Conservation (phyloP, 257 asterid genomes). For the Capsicum baccatum region DNA sequence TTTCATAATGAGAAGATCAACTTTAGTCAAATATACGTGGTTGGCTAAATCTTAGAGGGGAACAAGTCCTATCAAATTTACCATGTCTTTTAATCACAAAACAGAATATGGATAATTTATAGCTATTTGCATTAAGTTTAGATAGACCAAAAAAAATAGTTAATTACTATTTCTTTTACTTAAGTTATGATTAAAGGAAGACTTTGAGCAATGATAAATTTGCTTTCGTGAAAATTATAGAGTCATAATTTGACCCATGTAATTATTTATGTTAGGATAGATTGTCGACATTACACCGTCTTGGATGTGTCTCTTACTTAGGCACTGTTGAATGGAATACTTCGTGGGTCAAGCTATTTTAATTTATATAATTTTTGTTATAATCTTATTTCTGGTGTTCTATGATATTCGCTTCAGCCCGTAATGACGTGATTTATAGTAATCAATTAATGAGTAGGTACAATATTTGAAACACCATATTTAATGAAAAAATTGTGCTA, state of each 20-base stretch:
- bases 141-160: slow-evolving; percentile 27
- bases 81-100: not conserved
- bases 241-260: too few relatives aligned
- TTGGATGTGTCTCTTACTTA: too few relatives aligned
- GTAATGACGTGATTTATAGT: not conserved
- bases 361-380: not conserved
- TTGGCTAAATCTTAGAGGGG: slow-evolving; percentile 17
- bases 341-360: not conserved
- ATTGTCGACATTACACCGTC: too few relatives aligned
- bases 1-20: too few relatives aligned
- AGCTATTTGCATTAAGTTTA: not conserved
- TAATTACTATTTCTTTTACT: not conserved
- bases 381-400: not conserved
- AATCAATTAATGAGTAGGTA: not conserved
- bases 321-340: not conserved
- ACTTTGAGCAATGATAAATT: not conserved
- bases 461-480: too few relatives aligned
- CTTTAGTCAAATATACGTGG: not conserved
- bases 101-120: not conserved
- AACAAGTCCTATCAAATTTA: slow-evolving; percentile 18
- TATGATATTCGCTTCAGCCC: not conserved
- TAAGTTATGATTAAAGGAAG: not conserved
- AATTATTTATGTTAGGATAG: too few relatives aligned
- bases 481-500: too few relatives aligned
- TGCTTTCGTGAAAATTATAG: too few relatives aligned